phyloP scores from a whole-genome alignment of 805 yeast genomes.

The Grigorovia humatica region DNA sequence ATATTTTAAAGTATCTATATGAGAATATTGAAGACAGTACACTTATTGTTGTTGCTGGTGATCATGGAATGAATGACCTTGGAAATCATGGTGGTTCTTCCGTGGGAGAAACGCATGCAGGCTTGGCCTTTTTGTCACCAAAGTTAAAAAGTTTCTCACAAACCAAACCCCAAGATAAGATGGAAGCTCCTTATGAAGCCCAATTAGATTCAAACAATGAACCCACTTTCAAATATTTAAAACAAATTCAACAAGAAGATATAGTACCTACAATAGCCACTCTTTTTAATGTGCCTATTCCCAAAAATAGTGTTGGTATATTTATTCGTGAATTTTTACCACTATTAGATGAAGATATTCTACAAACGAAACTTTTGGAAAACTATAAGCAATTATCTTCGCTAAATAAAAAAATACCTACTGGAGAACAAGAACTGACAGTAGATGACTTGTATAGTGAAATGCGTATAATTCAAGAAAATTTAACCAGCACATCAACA shows the following conservation, averaged over 20 bases:
- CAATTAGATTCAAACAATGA: constrained; percentile 31
- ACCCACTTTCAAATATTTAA: constrained; percentile 43
- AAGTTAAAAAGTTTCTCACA: constrained; percentile 33
- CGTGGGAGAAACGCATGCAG: constrained; percentile 84
- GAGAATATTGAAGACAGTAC: constrained; percentile 39
- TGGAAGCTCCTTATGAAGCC: constrained; percentile 10
- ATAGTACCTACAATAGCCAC: constrained; percentile 83
- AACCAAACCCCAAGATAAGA: constrained; percentile 3
- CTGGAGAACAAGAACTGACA: neutral
- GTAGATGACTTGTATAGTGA: constrained; percentile 24
- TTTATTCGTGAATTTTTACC: constrained; percentile 48
- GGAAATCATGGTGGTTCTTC: constrained; percentile 98
- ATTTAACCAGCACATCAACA: constrained; percentile 52
- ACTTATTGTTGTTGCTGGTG: constrained; percentile 71
- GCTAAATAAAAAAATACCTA: neutral
- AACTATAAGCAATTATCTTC: constrained; percentile 42
- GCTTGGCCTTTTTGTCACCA: constrained; percentile 57
- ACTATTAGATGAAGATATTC: constrained; percentile 34
- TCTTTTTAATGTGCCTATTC: constrained; percentile 77
- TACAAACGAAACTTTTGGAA: constrained; percentile 31
- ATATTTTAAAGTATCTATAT: constrained; percentile 45
- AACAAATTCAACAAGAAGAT: constrained; percentile 73
- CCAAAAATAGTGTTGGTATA: constrained; percentile 79
- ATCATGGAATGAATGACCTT: constrained; percentile 92
- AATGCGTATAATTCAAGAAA: constrained; percentile 39